Conservation (phyloP, 2,329 filamentous ascomycete genomes). For the Dactylella cylindrospora region DNA sequence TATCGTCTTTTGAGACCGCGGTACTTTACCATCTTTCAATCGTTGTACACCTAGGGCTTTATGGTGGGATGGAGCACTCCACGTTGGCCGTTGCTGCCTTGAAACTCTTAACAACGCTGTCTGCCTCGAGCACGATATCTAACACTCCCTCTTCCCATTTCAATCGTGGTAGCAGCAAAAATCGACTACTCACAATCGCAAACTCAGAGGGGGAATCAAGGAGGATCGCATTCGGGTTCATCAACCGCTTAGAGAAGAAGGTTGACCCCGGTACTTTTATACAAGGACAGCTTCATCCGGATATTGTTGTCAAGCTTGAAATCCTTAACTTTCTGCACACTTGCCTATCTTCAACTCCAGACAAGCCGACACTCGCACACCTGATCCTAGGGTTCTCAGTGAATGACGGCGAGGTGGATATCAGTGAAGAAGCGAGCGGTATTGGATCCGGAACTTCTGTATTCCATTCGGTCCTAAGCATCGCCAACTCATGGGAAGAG, state of each 20-base stretch:
- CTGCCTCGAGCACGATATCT: conserved; percentile 77
- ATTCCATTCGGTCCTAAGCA: conserved; percentile 75
- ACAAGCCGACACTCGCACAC: conserved; percentile 84
- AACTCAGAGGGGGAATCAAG: conserved; percentile 78
- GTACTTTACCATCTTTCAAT: conserved; percentile 76
- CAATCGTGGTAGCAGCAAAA: conserved; percentile 66
- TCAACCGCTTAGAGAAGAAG: conserved; percentile 46
- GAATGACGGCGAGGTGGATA: conserved; percentile 55
- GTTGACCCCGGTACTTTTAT: conserved; percentile 20
- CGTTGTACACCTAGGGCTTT: conserved; percentile 79
- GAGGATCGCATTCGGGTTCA: conserved; percentile 64
- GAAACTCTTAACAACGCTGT: conserved; percentile 79
- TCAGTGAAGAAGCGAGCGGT: conserved; percentile 69
- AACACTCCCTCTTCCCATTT: conserved; percentile 62
- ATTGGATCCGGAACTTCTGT: conserved; percentile 70
- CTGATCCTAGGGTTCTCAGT: conserved; percentile 82
- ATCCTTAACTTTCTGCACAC: conserved; percentile 83
- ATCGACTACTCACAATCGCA: conserved; percentile 84
- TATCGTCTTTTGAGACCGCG: conserved; percentile 89
- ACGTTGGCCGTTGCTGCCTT: conserved; percentile 78
- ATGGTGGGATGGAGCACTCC: conserved; percentile 80
- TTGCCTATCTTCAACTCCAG: conserved; percentile 72
- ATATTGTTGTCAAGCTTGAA: conserved; percentile 69
- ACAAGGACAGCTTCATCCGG: conserved; percentile 30
- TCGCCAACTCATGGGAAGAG: conserved; percentile 61